phyloP scores from a whole-genome alignment of 2,329 filamentous ascomycete genomes.

The Paraphoma chrysanthemicola region DNA sequence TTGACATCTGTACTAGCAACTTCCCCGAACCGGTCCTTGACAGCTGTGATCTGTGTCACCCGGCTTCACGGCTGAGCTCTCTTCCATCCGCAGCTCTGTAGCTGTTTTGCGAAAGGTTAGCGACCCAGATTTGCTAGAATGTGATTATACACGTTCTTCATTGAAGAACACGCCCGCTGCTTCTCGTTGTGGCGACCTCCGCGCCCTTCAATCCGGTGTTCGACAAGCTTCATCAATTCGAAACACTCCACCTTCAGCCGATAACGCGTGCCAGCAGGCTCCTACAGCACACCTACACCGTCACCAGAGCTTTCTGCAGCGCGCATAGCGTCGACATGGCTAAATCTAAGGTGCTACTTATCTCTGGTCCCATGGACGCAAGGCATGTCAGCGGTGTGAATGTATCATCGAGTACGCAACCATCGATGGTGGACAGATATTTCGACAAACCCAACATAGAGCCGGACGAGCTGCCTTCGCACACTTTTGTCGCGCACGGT shows the following conservation, averaged over 20 bases:
- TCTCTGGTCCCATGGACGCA: slow-evolving; percentile 42
- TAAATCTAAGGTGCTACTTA: slow-evolving; percentile 31
- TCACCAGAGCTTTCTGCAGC: too few relatives aligned
- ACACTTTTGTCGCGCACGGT: slow-evolving; percentile 31
- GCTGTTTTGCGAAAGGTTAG: slow-evolving; percentile 12
- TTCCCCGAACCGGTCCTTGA: slow-evolving; percentile 13
- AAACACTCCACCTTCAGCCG: slow-evolving; percentile 29
- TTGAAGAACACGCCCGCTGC: slow-evolving; percentile 1
- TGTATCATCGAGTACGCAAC: slow-evolving; percentile 25
- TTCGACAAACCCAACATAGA: slow-evolving; percentile 23
- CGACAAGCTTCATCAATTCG: slow-evolving; percentile 19
- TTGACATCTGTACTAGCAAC: slow-evolving; percentile 22
- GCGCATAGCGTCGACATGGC: slow-evolving; percentile 12
- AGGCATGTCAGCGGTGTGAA: slow-evolving; percentile 41
- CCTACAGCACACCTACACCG: slow-evolving; percentile 1
- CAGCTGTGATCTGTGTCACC: slow-evolving; percentile 5
- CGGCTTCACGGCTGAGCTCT: slow-evolving; percentile 8
- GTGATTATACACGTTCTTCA: slow-evolving; percentile 3
- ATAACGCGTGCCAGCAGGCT: slow-evolving; percentile 9
- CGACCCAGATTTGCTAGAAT: slow-evolving; percentile 4
- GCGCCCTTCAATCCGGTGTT: slow-evolving; percentile 1
- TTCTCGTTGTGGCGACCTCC: slow-evolving; percentile 8
- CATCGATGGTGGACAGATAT: slow-evolving; percentile 25
- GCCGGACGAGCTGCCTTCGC: slow-evolving; percentile 35
- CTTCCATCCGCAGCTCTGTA: slow-evolving; percentile 14